These are phyloP conservation scores for Penicillium oxalicum DNA, from an alignment of 2,329 filamentous ascomycete species.

Conservation along the genomic window DNA sequence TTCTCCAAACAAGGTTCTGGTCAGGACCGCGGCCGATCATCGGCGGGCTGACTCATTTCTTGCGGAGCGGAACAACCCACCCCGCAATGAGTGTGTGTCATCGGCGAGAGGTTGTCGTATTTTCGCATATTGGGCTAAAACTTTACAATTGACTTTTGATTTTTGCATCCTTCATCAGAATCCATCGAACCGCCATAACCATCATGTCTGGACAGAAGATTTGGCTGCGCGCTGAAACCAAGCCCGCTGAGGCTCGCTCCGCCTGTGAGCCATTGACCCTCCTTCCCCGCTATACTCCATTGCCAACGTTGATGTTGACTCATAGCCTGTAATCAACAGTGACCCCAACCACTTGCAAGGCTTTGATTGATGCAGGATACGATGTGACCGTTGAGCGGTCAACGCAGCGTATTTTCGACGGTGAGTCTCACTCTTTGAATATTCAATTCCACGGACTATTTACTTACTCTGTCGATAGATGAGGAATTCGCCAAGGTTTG, in stretches of 20 bases:
- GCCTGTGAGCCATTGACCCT: conserved; percentile 30
- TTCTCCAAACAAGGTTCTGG: too few species aligned
- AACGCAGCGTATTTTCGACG: conserved; percentile 57
- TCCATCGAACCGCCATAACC: background rate
- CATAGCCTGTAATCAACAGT: conserved; percentile 24
- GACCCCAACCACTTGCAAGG: conserved; percentile 51
- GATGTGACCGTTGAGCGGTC: conserved; percentile 62
- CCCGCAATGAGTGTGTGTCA: conserved; percentile 30
- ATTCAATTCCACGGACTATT: background rate
- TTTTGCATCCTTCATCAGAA: conserved; percentile 8
- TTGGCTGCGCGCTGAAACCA: conserved; percentile 55
- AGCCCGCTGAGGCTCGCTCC: conserved; percentile 53
- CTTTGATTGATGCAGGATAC: conserved; percentile 64
- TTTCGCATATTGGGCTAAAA: conserved; percentile 5
- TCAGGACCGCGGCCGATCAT: conserved; percentile 9
- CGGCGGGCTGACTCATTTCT: conserved; percentile 20
- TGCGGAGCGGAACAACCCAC: conserved; percentile 30
- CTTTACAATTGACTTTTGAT: conserved; percentile 1
- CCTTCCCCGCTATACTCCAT: conserved; percentile 4
- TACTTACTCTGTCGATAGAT: conserved; percentile 21
- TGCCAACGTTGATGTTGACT: conserved; percentile 8
- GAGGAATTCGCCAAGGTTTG: conserved; percentile 33
- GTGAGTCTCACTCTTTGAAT: conserved; percentile 19
- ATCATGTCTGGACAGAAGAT: conserved; percentile 39
- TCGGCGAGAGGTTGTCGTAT: conserved; percentile 11